These are phyloP conservation scores for Ceratobasidium sp. DNA, from an alignment of 1,284 basidiomycete species.

Conservation along the genomic window DNA sequence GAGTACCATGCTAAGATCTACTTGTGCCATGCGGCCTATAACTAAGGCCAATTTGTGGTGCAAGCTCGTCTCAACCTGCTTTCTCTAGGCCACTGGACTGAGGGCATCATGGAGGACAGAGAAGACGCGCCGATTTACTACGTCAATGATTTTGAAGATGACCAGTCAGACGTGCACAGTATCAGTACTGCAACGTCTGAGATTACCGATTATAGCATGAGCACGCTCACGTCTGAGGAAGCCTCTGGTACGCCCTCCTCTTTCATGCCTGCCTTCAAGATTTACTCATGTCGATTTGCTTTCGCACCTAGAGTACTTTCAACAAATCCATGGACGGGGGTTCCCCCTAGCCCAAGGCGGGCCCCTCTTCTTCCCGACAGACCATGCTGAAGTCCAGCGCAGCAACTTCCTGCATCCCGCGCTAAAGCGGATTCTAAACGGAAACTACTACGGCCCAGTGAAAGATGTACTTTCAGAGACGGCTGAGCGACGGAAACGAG, in stretches of 20 bases:
- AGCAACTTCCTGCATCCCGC: slow-evolving; percentile 1
- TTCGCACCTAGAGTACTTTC: slow-evolving; percentile 33
- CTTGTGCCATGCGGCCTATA: too few relatives aligned
- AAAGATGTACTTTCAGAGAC: slow-evolving; percentile 7
- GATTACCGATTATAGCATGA: slow-evolving; percentile 27
- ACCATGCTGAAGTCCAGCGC: slow-evolving; percentile 22
- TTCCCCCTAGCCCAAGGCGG: slow-evolving; percentile 24
- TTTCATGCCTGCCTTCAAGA: not conserved
- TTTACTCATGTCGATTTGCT: not conserved
- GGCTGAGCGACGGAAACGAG: slow-evolving; percentile 24
- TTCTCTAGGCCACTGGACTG: too few relatives aligned
- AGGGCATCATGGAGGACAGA: too few relatives aligned
- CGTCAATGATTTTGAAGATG: slow-evolving; percentile 24
- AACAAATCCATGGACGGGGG: slow-evolving; percentile 26
- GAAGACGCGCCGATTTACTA: too few relatives aligned
- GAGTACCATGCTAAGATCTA: too few relatives aligned
- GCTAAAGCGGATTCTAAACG: not conserved
- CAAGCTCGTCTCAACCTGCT: too few relatives aligned
- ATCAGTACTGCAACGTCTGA: slow-evolving; percentile 2
- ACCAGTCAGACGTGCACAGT: slow-evolving; percentile 23
- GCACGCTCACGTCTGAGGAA: slow-evolving; percentile 14
- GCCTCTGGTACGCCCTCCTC: not conserved
- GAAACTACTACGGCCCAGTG: slow-evolving; percentile 25
- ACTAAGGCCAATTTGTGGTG: too few relatives aligned
- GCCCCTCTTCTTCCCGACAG: slow-evolving; percentile 19